Conservation (phyloP, 495 filamentous ascomycete genomes). For the Alectoria sarmentosa region DNA sequence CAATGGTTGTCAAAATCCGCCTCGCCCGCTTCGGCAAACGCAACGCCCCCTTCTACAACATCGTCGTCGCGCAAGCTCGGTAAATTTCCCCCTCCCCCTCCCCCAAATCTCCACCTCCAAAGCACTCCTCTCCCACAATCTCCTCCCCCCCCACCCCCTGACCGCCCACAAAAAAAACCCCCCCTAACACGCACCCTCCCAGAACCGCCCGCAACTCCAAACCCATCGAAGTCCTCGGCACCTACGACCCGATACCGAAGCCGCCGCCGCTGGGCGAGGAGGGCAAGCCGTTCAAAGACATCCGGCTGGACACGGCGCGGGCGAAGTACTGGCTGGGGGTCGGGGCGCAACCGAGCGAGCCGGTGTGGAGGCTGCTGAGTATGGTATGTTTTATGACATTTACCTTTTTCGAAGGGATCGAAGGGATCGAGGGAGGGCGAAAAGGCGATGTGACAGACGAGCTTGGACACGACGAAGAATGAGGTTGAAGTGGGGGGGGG, state of each 20-base stretch:
- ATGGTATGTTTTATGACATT: constrained; percentile 60
- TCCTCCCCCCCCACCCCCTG: background rate
- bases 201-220: constrained; percentile 75
- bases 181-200: constrained; percentile 11
- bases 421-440: constrained; percentile 16
- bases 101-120: no score
- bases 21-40: constrained; percentile 88
- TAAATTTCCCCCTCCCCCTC: constrained; percentile 36
- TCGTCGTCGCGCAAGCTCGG: constrained; percentile 94
- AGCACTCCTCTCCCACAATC: no score
- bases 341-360: constrained; percentile 86
- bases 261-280: constrained; percentile 54
- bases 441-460: background rate
- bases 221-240: constrained; percentile 90
- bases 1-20: constrained; percentile 89
- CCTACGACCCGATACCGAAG: constrained; percentile 87
- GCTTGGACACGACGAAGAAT: no score
- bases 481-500: no score
- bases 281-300: constrained; percentile 72
- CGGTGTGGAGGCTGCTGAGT: constrained; percentile 74
- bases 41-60: constrained; percentile 88
- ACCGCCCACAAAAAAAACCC: background rate
- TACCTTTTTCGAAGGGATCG: no score
- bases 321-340: constrained; percentile 96
- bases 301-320: constrained; percentile 71